Conservation (phyloP, 2,329 filamentous ascomycete species). For the Harringtonia aguacate region DNA sequence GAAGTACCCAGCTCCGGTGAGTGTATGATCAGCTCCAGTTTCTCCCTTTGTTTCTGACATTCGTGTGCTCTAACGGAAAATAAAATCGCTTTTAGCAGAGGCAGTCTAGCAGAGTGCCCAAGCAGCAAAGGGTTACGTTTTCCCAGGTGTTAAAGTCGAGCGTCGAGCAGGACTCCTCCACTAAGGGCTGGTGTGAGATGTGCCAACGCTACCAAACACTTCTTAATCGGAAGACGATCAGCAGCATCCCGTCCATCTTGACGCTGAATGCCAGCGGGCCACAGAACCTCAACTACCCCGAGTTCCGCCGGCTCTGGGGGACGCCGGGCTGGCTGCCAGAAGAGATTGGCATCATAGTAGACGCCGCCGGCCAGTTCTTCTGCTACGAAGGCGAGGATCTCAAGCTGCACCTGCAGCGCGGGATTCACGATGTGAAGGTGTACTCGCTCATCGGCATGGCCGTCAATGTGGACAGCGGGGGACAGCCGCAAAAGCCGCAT, state of each 20-base stretch:
- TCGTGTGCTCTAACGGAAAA: too few relatives aligned
- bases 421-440: conserved; percentile 70
- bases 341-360: conserved; percentile 85
- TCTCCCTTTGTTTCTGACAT: background rate
- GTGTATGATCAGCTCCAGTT: conserved; percentile 7
- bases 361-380: conserved; percentile 73
- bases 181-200: conserved; percentile 84
- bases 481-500: conserved; percentile 71
- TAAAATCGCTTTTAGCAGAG: conserved; percentile 1
- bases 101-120: conserved; percentile 29
- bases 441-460: conserved; percentile 89
- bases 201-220: conserved; percentile 88
- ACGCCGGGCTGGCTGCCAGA: conserved; percentile 85
- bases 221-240: conserved; percentile 73
- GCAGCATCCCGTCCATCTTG: conserved; percentile 72
- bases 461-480: conserved; percentile 76
- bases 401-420: conserved; percentile 65
- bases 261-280: conserved; percentile 66
- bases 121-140: conserved; percentile 54
- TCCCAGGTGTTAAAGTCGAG: conserved; percentile 88
- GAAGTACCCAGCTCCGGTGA: conserved; percentile 56
- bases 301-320: conserved; percentile 75
- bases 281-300: conserved; percentile 46
- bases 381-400: conserved; percentile 92
- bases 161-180: conserved; percentile 79